Base-by-base conservation (phyloP, 345 rosid genomes). In the Cardamine chenopodiifolia region DNA sequence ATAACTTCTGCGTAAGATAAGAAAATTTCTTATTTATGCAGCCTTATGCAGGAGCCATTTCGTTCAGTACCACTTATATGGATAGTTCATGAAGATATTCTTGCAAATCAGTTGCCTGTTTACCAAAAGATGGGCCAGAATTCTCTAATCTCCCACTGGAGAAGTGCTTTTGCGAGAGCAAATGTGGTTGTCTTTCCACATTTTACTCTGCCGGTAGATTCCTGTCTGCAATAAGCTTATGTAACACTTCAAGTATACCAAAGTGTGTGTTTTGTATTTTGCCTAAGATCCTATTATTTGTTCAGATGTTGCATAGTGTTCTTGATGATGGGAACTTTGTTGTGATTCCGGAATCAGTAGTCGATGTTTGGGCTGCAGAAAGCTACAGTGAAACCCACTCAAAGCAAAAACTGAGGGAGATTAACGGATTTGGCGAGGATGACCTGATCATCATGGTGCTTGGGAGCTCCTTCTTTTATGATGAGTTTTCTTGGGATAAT, bases 21-120 rank as follows among this genome's bases (percentile, higher is more conserved):
- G 83, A 84, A 85, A 86, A 79, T 80, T 82, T 66, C 75, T 84
- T 85, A 84, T 89, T 62, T 82, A 76, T 92, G 94, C 98, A 92
- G 99, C 94, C 96, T 96, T 73, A 89, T 85, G 97, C 96, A 88
- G 90, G 98, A 90, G 87, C 98, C 98, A 68, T 92, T 96, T 85
- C 86, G 76, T 85, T 87, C 90, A 23, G 79, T 92, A 77, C 96
- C 98, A 53, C 85, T 92, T 77, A 76, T 96, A 82, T 96, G 98
- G 99, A 86, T 90, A 76, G 78, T 96, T 78, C 97, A 90, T 78
- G 99, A 96, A 73, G 96, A 87, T 77, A 69, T 80, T 48, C 98
- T 92, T 75, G 96, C 96, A 71, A 84, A 81, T 79, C 91, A 86
- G 63, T 88, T 89, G 79, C 85, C 89, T 42, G 64, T 82, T 71